Conservation (phyloP, 169 alveolate species). For the Blepharisma undulans region DNA sequence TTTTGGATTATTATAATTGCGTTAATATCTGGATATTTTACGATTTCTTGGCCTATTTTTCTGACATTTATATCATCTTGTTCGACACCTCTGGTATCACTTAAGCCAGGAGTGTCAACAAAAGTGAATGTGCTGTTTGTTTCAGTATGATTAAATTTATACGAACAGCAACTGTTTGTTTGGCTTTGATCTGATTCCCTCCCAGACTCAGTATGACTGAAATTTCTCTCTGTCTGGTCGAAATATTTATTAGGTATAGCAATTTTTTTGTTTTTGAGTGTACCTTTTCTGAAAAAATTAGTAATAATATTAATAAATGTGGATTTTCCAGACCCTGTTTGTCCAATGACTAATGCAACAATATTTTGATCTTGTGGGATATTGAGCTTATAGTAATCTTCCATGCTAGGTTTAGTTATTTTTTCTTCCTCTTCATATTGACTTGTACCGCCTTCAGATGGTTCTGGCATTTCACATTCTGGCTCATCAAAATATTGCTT, state of each 20-base stretch:
- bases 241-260: not conserved
- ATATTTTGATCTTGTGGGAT: not conserved
- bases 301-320: not conserved
- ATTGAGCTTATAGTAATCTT: no score
- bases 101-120: not conserved
- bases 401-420: no score
- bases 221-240: not conserved
- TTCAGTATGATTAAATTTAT: not conserved
- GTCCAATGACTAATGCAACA: not conserved
- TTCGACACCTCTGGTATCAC: not conserved
- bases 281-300: not conserved
- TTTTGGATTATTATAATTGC: not conserved
- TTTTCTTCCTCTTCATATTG: no score
- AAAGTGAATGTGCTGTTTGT: not conserved
- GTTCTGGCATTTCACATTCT: no score
- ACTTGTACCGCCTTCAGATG: no score
- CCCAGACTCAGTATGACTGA: not conserved
- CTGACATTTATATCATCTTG: not conserved
- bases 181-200: not conserved
- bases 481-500: no score
- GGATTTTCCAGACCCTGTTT: slow-evolving; percentile 8
- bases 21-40: not conserved
- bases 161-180: not conserved
- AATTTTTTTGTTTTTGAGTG: not conserved
- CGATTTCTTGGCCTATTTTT: not conserved